phyloP scores from a whole-genome alignment of 768 basidiomycete species.

The Tricholoma sp. region DNA sequence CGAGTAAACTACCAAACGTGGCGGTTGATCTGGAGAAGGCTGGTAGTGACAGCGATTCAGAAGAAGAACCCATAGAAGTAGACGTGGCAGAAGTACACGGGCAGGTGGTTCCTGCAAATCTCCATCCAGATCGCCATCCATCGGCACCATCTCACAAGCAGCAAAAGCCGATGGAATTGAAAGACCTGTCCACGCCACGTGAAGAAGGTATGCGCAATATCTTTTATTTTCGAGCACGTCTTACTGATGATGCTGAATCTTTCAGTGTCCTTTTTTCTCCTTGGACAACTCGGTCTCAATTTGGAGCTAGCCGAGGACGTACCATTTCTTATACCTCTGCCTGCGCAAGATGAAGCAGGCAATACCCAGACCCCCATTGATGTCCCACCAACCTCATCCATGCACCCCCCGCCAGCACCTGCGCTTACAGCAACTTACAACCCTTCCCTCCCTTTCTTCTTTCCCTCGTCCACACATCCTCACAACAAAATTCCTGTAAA shows the following conservation, averaged over 20 bases:
- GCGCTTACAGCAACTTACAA: constrained; percentile 22
- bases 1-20: constrained; percentile 1
- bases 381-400: constrained; percentile 10
- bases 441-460: constrained; percentile 55
- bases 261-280: constrained; percentile 66
- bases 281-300: constrained; percentile 70
- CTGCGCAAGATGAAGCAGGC: background rate
- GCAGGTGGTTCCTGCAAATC: too few species aligned
- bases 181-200: constrained; percentile 68
- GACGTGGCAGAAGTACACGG: too few species aligned
- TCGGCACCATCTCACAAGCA: too few species aligned
- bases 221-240: constrained; percentile 33
- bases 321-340: constrained; percentile 15
- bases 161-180: constrained; percentile 37
- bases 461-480: constrained; percentile 33
- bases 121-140: too few species aligned
- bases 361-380: constrained; percentile 13
- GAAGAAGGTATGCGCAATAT: constrained; percentile 35
- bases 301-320: constrained; percentile 60
- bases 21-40: constrained; percentile 12
- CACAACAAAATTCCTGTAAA: background rate
- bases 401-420: background rate
- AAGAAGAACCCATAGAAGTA: constrained; percentile 12
- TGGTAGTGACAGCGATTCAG: constrained; percentile 10
- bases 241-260: too few species aligned